Evolutionary conservation across 129 eudicot species (phyloP).

Genomic region (Flaveria robusta): DNA sequence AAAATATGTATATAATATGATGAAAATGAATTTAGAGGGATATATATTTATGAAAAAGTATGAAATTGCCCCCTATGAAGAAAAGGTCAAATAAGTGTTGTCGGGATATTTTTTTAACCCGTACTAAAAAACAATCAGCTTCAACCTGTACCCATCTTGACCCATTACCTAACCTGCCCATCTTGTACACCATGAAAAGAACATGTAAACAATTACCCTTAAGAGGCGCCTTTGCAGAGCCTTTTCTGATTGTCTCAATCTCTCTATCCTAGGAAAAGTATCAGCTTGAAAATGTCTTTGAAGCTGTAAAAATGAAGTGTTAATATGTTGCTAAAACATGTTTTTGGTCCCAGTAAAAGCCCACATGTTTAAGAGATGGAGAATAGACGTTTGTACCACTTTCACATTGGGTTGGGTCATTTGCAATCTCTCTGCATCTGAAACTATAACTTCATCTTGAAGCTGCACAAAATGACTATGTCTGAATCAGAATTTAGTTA

Average conservation of each 20-base stretch:
- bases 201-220: conserved; percentile 50
- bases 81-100: no score
- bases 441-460: conserved; percentile 88
- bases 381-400: conserved; percentile 53
- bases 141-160: not conserved
- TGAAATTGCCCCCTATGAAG: no score
- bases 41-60: no score
- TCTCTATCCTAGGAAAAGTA: conserved; percentile 85
- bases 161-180: not conserved
- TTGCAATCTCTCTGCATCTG: conserved; percentile 88
- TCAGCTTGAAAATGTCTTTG: conserved; percentile 98
- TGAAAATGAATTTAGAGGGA: no score
- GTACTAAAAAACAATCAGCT: not conserved
- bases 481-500: conserved; percentile 11
- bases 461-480: conserved; percentile 50
- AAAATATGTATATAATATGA: no score
- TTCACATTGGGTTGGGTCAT: conserved; percentile 93
- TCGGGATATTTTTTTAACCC: no score
- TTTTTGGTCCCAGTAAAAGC: conserved; percentile 1
- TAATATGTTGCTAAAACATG: conserved; percentile 18
- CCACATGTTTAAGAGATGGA: not conserved
- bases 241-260: conserved; percentile 91
- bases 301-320: conserved; percentile 52
- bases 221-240: conserved; percentile 88
- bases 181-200: conserved; percentile 19